Base-by-base conservation (phyloP, 225 moss, liverwort and hornwort genomes). In the Climacium dendroides region DNA sequence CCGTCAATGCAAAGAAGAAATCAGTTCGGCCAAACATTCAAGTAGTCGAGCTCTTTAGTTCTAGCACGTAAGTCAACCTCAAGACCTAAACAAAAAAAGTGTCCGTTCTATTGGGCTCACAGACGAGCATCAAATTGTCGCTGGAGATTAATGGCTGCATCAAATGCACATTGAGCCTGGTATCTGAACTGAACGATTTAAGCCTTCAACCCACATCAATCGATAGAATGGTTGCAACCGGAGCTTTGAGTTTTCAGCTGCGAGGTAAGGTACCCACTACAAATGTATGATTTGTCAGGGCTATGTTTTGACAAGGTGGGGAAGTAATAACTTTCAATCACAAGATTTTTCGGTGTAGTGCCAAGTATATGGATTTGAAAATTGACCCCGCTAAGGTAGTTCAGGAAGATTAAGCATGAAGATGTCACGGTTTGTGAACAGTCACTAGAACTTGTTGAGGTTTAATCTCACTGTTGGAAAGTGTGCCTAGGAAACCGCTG, bases 71-170 rank as follows among this genome's bases (percentile, higher is more conserved):
- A 80, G 78, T 83, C 90, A 92, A 86, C 79, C 80, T 73, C 86
- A 88, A 86, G 90, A 88, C 91, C 88, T 88, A 90, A 91, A 77
- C 78, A 75, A 67, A 22, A n/a, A 55, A 60, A 12, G 74, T 80
- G 26, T 80, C 80, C 54, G 43, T 69, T 74, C 78, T 63, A 39
- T 71, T 90, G 65, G n/a, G 32, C 59, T 59, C 74, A 59, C 29
- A 65, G 59, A 87, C 25, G 72, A 85, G 34, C 47, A 70, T 71
- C 81, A 75, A 86, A 58, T 83, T 75, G 71, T 58, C 47, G 35
- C 39, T 45, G 74, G 90, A 67, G 66, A 53, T 55, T 80, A 60
- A 64, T 63, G 83, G 52, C 53, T 67, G 82, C 26, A 37, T 54
- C 39, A 69, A 29, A 69, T 83, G 54, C 54, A 67, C 30, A 54